A percentile compares a stretch with the other conserved stretches of the same genome.
phyloP scores from a whole-genome alignment of 129 eudicot species.

The Apium graveolens region DNA sequence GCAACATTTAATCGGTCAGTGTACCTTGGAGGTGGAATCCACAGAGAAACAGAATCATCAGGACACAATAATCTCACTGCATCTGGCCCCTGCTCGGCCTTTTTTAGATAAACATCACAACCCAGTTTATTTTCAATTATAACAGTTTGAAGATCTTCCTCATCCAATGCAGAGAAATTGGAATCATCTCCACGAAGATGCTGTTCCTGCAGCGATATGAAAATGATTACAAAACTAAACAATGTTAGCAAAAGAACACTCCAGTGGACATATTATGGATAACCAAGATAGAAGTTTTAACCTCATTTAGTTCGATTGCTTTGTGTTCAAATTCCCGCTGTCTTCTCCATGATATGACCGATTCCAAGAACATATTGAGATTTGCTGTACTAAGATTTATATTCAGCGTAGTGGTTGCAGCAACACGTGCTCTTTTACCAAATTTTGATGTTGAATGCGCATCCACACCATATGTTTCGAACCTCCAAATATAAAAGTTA shows the following conservation, averaged over 20 bases:
- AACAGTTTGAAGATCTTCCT: slow-evolving; percentile 80
- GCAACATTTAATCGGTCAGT: slow-evolving; percentile 69
- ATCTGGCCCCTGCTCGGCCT: slow-evolving; percentile 41
- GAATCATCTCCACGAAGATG: slow-evolving; percentile 38
- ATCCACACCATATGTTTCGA: slow-evolving; percentile 67
- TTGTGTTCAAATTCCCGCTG: slow-evolving; percentile 81
- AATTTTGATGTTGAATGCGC: slow-evolving; percentile 37
- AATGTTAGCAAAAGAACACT: slow-evolving; percentile 12
- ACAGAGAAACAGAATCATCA: slow-evolving; percentile 43
- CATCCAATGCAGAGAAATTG: slow-evolving; percentile 68
- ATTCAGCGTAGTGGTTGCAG: slow-evolving; percentile 81
- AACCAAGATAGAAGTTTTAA: slow-evolving; percentile 6
- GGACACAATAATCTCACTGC: slow-evolving; percentile 37
- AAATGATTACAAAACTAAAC: slow-evolving; percentile 10
- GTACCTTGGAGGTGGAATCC: slow-evolving; percentile 91
- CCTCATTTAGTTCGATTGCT: slow-evolving; percentile 78
- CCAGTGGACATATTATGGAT: not conserved
- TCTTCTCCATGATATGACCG: slow-evolving; percentile 77
- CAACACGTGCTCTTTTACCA: slow-evolving; percentile 72
- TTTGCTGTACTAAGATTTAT: slow-evolving; percentile 84
- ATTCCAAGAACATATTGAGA: slow-evolving; percentile 66
- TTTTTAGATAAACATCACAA: slow-evolving; percentile 73
- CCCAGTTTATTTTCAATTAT: slow-evolving; percentile 85
- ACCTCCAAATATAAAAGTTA: slow-evolving; percentile 39
- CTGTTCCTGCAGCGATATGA: slow-evolving; percentile 39